A percentile compares a stretch with the other conserved stretches of the same genome.
phyloP scores from a whole-genome alignment of 306 rosid genomes.

The Vigna radiata region DNA sequence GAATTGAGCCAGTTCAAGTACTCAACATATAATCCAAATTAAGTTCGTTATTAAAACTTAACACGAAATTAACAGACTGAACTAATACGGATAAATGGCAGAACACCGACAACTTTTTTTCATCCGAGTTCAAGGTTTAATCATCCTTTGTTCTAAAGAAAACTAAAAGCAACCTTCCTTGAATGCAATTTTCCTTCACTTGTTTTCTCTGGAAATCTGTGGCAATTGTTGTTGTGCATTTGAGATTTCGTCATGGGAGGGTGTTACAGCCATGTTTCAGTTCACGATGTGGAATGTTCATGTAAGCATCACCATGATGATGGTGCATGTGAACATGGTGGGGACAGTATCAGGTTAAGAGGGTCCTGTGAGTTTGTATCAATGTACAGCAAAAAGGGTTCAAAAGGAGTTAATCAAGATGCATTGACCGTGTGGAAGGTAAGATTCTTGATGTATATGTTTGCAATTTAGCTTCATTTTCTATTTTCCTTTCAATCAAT shows the following conservation, averaged over 20 bases:
- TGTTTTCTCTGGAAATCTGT: constrained; percentile 27
- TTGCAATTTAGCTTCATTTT: neutral
- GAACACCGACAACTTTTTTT: neutral
- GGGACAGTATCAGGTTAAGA: constrained; percentile 43
- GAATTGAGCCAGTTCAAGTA: constrained; percentile 10
- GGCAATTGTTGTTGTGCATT: neutral
- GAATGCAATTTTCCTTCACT: neutral
- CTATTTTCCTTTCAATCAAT: neutral
- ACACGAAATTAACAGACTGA: neutral
- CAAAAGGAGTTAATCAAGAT: constrained; percentile 86
- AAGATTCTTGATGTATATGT: neutral
- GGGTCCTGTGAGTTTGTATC: constrained; percentile 66
- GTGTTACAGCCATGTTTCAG: constrained; percentile 47
- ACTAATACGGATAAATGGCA: neutral
- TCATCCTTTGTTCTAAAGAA: neutral
- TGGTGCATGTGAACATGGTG: constrained; percentile 46
- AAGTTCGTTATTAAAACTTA: neutral
- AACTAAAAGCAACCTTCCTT: neutral
- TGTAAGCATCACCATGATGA: constrained; percentile 4
- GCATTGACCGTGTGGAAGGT: constrained; percentile 93
- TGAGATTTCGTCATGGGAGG: constrained; percentile 55
- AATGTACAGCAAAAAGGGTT: constrained; percentile 76
- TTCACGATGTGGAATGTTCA: constrained; percentile 30
- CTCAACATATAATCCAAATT: constrained; percentile 23
- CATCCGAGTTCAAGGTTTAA: constrained; percentile 12